phyloP scores from a whole-genome alignment of 2,329 filamentous ascomycete genomes.

The Sclerotinia spermophila region DNA sequence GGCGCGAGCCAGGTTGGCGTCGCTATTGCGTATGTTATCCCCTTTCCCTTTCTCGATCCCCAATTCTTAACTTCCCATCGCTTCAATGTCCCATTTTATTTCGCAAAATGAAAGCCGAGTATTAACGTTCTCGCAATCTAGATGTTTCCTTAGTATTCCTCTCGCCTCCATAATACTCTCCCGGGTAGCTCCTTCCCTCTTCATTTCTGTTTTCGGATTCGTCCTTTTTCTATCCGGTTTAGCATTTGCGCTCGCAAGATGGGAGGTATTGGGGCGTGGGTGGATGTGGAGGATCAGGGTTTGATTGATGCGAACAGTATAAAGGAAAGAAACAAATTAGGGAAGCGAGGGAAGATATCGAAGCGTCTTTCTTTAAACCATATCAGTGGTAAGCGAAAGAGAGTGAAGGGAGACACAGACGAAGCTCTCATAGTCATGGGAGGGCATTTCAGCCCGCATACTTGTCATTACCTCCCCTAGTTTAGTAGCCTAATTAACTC shows the following conservation, averaged over 20 bases:
- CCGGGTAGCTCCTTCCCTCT: not conserved
- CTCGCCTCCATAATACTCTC: not conserved
- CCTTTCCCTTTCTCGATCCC: not conserved
- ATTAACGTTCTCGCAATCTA: not conserved
- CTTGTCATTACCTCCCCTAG: not conserved
- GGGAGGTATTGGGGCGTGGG: not conserved
- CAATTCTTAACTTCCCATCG: not conserved
- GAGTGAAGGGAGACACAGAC: not conserved
- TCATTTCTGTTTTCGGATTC: not conserved
- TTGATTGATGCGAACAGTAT: not conserved
- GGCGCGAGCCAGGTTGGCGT: conserved; percentile 34
- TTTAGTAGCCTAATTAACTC: not conserved
- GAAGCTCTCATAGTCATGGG: not conserved
- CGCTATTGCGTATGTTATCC: conserved; percentile 33
- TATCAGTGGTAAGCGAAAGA: not conserved
- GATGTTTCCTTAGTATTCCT: not conserved
- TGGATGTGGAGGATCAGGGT: not conserved
- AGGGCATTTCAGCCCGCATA: no score
- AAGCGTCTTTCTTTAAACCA: not conserved
- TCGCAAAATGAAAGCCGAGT: not conserved
- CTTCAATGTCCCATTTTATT: not conserved
- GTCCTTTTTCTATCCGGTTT: not conserved
- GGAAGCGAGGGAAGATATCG: not conserved
- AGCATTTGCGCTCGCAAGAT: not conserved
- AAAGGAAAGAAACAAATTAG: not conserved